Evolutionary conservation across 2,329 filamentous ascomycete species (phyloP), one percentile per base, ranked within the genome.

Genomic region (Clathrospora elynae): DNA sequence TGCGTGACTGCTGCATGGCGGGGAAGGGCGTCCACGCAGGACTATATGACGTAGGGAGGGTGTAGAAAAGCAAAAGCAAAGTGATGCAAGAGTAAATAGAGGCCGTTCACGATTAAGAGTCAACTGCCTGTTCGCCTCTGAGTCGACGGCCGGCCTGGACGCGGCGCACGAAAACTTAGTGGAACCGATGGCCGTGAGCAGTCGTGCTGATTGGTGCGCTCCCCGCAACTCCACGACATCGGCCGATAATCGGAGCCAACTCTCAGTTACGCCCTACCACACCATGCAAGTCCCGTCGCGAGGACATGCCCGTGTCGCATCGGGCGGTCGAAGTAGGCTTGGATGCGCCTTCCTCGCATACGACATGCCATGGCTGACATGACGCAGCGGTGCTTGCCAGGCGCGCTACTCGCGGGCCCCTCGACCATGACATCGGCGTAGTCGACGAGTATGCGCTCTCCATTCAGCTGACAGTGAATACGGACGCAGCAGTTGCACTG

Each of bases 391-490:
- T 79, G n/a, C 73, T 84, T 30, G 80, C 85, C 6, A 77, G 86
- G 35, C 83, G 85, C 28, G 80, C 85, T 30, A 93, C 89, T 4
- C 88, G 84, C 68, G 89, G 88, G 1, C 90, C 90, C 3, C 75
- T 95, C 13, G 89, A 70, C 40, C 50, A 44, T 35, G 61, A 93
- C 60, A 52, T 51, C 35, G 59, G 92, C 59, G 73, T 76, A 49
- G 82, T 85, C 51, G 86, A 92, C 87, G 92, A 78, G 83, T 44
- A 41, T 42, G 29, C 46, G 35, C 38, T 26, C 12, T 29, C 32
- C 35, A 43, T 44, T 44, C 45, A 50, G 32, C 49, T 41, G 34
- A 32, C 12, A 31, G n/a, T 31, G 11, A 8, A 35, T 33, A 31
- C 31, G 13, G 8, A 31, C 24, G 13, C 32, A 30, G 6, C 36